Base-by-base conservation (phyloP, 805 yeast genomes). In the Yueomyces sinensis region DNA sequence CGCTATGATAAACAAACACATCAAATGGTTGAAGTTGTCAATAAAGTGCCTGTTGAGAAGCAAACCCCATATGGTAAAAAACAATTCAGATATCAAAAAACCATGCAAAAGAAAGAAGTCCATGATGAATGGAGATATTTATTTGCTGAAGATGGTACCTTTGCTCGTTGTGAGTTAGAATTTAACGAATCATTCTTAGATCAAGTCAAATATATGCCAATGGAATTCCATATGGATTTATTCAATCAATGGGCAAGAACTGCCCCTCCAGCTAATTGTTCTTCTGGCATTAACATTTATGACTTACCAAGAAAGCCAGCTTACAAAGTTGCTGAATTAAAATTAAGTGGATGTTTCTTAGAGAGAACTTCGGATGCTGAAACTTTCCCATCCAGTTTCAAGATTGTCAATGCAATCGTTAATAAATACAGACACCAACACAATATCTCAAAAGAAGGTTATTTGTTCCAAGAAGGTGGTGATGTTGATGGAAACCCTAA, bases 381-480 rank as follows among this genome's bases (percentile, higher is more conserved):
- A 51, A 59, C 69, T 6, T 64, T 82, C 37, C 94, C 94, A 5
- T 70, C 76, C 17, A 76, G 84, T 36, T 73, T 82, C 44, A 66
- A 66, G 35, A 58, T 71, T 33, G 75, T 74, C n/a, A 43, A 55
- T 11, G 61, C 56, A 11, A 63, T 70, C 41, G 52, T 68, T 9
- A 38, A 53, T 5, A 61, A 68, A 43, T 52, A 59, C 17, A 47
- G 48, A 14, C 50, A 49, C 24, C 67, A 63, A 35, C 48, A 60
- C 42, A 32, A 43, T 5, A 45, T 62, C 15, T 36, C 33, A 2
- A 60, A 61, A 47, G 78, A 80, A 50, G 96, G 96, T 0, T 76
- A 63, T 47, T 60, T 89, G 59, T 73, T 74, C 46, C 97, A 87
- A 58, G 83, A 79, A 49, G 97, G 97, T 15, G 96, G 96, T 9